Evolutionary conservation across 164 flowering plant genomes (phyloP), one percentile per base, ranked within the genome.

Genomic region (Houttuynia cordata): DNA sequence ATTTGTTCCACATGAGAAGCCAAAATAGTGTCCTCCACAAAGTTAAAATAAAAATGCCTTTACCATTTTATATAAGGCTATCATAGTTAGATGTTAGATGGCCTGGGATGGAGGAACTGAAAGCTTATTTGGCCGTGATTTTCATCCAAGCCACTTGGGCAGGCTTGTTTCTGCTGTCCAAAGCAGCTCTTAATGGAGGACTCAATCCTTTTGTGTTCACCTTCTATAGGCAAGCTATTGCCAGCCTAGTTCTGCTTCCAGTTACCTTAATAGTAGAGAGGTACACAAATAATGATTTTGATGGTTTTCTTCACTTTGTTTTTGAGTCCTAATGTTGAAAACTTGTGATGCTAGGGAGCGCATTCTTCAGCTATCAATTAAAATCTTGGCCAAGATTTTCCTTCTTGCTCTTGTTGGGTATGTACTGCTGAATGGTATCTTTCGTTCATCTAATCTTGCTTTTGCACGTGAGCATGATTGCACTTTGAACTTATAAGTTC

Each of bases 331-430:
- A 22, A 22, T 54, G 14, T 4, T 54, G 18, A 24, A 18, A 12
- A 24, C 57, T 0, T 10, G 8, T 4, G 15, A 24, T 54, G 17
- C 57, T 24, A 25, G 30, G 30, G 1, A 25, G 34, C 24, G 18
- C 57, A 54, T 54, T 25, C 24, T 24, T 42, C 49, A 54, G 57
- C 57, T 54, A 2, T 23, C 57, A 22, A 4, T 24, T 54, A 23
- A 14, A 14, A 25, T 54, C 30, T 54, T 22, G 18, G 0, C 6
- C 34, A 25, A 54, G 34, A 19, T 20, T 7, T 53, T 53, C 56
- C 23, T 53, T n/a, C n/a, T n/a, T n/a, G n/a, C n/a, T 4, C 34
- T 54, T 54, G 30, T 54, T 23, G 57, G 34, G 57, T 54, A 54
- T 14, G 57, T 24, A 17, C 37, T 2, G 37, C 24, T 0, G 4